phyloP scores from a whole-genome alignment of 2,329 filamentous ascomycete genomes.

The Verticillium zaregamsianum region DNA sequence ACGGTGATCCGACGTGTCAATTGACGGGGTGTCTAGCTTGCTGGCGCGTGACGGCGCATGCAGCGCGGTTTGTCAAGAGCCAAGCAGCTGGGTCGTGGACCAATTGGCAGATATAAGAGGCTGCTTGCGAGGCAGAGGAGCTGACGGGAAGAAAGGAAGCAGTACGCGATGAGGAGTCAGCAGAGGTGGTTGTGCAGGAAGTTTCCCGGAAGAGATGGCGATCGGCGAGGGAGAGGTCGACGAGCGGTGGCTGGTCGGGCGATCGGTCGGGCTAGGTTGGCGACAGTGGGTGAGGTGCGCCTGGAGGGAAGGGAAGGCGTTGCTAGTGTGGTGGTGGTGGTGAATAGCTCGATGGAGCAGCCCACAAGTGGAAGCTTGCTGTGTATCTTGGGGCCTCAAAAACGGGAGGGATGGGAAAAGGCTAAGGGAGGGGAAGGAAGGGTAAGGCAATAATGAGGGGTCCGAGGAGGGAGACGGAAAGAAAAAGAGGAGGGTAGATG shows the following conservation, averaged over 20 bases:
- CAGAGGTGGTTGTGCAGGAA: background rate
- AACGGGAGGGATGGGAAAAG: slow-evolving; percentile 11
- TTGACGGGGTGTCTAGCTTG: slow-evolving; percentile 7
- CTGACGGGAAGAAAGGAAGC: slow-evolving; percentile 4
- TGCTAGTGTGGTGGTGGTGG: slow-evolving; percentile 18
- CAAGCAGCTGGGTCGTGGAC: background rate
- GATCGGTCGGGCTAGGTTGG: slow-evolving; percentile 3
- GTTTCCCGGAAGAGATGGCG: background rate
- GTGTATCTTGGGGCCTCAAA: background rate
- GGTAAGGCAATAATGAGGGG: slow-evolving; percentile 2
- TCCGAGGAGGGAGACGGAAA: slow-evolving; percentile 13
- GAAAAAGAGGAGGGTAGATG: slow-evolving; percentile 1
- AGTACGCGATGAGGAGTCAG: slow-evolving; percentile 3
- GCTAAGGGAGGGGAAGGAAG: slow-evolving; percentile 12
- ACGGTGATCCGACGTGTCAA: slow-evolving; percentile 6
- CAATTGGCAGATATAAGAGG: background rate
- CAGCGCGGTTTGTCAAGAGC: background rate
- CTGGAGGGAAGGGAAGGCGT: background rate
- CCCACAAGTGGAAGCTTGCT: background rate
- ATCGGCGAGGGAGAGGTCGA: slow-evolving; percentile 5
- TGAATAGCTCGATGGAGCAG: background rate
- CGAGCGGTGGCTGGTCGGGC: slow-evolving; percentile 10
- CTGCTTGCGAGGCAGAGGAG: background rate
- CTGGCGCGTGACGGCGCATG: slow-evolving; percentile 9
- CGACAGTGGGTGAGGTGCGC: background rate